Base-by-base conservation (phyloP, 164 flowering plant species). In the Stephania yunnanensis region DNA sequence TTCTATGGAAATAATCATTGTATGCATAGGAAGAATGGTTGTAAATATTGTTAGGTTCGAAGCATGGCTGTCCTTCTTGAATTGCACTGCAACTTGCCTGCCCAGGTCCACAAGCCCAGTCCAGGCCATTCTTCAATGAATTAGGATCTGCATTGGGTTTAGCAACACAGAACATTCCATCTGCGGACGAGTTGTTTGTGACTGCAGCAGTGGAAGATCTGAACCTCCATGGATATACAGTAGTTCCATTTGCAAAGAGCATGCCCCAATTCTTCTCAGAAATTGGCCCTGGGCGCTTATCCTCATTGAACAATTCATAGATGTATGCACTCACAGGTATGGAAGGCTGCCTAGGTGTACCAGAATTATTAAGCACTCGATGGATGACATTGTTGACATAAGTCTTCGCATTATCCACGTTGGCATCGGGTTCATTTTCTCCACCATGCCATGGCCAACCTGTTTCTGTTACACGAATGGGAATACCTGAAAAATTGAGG, bases 381-480 rank as follows among this genome's bases (percentile, higher is more conserved):
- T 69, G 63, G 70, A 92, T 80, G 83, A 92, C 77, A 73, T 95
- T 92, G 61, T 75, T 85, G 71, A 77, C 87, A 79, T 84, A 95
- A 45, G 87, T 83, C 78, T 86, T 82, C 7, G 99, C 97, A 82
- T 95, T 92, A 30, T 85, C 83, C n/a, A 72, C 73, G 15, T 89
- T 91, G 29, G 99, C 99, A 79, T 89, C 96, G 3, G 92, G 87
- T 79, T 95, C 99, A 74, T 84, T 84, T 31, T 87, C 80, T 52
- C 95, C 98, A 73, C 97, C 99, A 61, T 77, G 78, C 86, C 85
- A 90, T 42, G 98, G 99, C 99, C 99, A 95, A 7, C 99, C 99
- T 25, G 99, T 69, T 80, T 93, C 99, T 4, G 98, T 92, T 72
- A 92, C 97, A 25, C 89, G 81, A 72, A 95, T 74, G 3, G 93